Base-by-base conservation (phyloP, 768 basidiomycete genomes). In the Boletus insuetus region DNA sequence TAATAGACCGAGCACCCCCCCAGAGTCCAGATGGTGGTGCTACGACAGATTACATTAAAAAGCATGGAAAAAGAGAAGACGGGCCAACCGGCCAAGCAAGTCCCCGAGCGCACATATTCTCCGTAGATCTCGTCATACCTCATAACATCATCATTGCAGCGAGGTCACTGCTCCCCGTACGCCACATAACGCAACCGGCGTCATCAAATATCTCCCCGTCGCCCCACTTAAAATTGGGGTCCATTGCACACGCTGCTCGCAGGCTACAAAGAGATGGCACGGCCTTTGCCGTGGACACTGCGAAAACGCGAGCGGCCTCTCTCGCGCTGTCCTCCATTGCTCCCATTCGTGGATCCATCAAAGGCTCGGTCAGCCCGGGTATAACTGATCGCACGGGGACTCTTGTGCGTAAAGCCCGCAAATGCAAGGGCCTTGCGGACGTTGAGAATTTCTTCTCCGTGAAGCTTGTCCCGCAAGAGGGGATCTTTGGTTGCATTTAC, bases 401-500 rank as follows among this genome's bases (percentile, higher is more conserved):
- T 90, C 79, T 88, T 92, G 76, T 94, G 91, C 32, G 91, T 92
- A 74, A 93, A 93, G 48, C 91, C 91, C 55, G 88, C 90, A 73
- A 94, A 96, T 20, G 94, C 93, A 44, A 92, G 77, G 43, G 87
- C 86, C 75, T 98, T 98, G 64, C 95, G 86, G 58, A 95, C 85
- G 64, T 91, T 85, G 68, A 98, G 79, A 59, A 97, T 87, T 67
- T 91, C 82, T 58, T 84, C 82, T 43, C 96, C 95, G 68, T 97
- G 87, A 51, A 86, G 76, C 70, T 87, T 87, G 75, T 98, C 83
- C 51, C 85, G 82, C 53, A 98, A 82, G 63, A 99, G 74, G 14
- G 92, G 94, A 73, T 98, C 96, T 61, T 88, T 84, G 37, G 93
- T 95, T 35, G 85, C 85, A 65, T 98, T 89, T 57, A 84, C 79